These are phyloP conservation scores for Eimeria acervulina DNA, from an alignment of 169 alveolate species.

Conservation along the genomic window DNA sequence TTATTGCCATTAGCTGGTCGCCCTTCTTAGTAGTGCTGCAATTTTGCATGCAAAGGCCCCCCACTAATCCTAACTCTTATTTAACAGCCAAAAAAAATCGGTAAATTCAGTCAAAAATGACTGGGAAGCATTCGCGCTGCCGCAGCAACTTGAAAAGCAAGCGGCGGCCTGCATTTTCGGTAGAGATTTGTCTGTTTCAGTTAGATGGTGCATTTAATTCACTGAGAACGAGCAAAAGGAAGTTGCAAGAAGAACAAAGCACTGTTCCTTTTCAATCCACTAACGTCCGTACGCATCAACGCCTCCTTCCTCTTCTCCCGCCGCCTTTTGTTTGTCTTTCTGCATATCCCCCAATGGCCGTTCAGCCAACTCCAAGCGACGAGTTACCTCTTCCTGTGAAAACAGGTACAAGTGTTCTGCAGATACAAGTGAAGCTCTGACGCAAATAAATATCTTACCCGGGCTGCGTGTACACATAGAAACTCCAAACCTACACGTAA, in stretches of 20 bases:
- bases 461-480: neutral
- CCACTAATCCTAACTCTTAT: neutral
- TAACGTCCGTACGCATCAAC: neutral
- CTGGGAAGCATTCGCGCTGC: neutral
- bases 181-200: neutral
- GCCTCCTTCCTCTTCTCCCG: neutral
- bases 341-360: conserved; percentile 75
- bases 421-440: neutral
- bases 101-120: neutral
- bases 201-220: neutral
- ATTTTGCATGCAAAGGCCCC: neutral
- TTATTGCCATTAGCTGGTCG: neutral
- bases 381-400: conserved; percentile 82
- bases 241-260: neutral
- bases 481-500: neutral
- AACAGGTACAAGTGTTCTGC: neutral
- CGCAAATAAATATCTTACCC: neutral
- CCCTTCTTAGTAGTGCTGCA: neutral
- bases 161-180: neutral
- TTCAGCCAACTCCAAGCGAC: conserved; percentile 81
- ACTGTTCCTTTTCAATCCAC: neutral
- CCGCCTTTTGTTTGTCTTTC: conserved; percentile 47
- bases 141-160: neutral
- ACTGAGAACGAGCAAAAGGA: neutral
- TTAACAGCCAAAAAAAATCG: neutral